Conservation (phyloP, 768 basidiomycete species). For the Suillus clintonianus region DNA sequence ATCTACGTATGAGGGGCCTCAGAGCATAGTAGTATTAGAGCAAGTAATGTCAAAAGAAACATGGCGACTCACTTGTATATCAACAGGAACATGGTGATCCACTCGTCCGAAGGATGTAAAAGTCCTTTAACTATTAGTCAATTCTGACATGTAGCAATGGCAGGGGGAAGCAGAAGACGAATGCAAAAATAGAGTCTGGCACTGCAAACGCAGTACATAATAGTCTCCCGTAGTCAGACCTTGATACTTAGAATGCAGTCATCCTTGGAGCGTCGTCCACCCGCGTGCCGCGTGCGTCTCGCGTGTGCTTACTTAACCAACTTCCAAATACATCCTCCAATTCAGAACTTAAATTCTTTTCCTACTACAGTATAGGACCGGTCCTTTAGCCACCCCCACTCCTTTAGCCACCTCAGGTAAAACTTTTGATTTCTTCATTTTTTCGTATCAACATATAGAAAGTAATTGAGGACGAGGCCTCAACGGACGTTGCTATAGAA, state of each 20-base stretch:
- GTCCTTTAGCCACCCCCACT: neutral
- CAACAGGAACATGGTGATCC: neutral
- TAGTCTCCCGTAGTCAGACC: no score
- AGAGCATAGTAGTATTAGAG: neutral
- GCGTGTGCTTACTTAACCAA: no score
- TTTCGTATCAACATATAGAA: neutral
- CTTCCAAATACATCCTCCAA: no score
- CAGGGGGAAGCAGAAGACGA: neutral
- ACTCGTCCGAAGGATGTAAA: neutral
- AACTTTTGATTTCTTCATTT: neutral
- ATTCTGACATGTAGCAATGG: neutral
- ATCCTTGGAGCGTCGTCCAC: no score
- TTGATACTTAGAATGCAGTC: no score
- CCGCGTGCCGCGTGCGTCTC: no score
- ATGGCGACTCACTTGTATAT: neutral
- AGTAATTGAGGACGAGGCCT: neutral
- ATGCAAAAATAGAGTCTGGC: neutral
- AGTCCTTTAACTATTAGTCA: neutral
- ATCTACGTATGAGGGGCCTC: constrained; percentile 29
- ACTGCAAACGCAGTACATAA: neutral
- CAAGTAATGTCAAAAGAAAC: neutral
- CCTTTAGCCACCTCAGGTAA: neutral
- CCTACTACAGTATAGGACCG: neutral
- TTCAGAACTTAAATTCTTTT: no score
- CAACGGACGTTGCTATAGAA: neutral